These are phyloP conservation scores for Tillandsia leiboldiana DNA, from an alignment of 176 grass and related monocot species.

Conservation along the genomic window DNA sequence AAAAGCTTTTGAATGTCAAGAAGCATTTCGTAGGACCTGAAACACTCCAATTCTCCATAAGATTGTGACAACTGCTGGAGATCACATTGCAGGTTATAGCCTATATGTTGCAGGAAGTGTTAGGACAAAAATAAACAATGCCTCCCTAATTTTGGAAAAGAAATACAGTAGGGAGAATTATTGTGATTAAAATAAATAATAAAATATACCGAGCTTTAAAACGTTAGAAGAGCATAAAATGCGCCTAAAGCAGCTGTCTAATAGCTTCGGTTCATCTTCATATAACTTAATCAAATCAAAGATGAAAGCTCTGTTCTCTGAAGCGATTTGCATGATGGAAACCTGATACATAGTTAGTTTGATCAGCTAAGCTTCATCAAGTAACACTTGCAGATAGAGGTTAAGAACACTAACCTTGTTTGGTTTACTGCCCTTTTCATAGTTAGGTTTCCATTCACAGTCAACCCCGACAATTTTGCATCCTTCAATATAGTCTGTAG, in stretches of 20 bases:
- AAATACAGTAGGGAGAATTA: neutral
- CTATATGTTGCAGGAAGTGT: slow-evolving; percentile 29
- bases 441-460: slow-evolving; percentile 96
- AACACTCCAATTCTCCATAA: slow-evolving; percentile 80
- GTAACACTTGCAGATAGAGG: neutral
- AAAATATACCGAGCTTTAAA: slow-evolving; percentile 76
- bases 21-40: slow-evolving; percentile 83
- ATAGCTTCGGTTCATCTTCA: slow-evolving; percentile 50
- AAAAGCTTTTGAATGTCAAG: slow-evolving; percentile 97
- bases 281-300: slow-evolving; percentile 98
- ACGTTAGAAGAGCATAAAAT: slow-evolving; percentile 86
- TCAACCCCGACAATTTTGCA: slow-evolving; percentile 90
- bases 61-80: slow-evolving; percentile 72
- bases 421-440: slow-evolving; percentile 71
- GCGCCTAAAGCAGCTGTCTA: slow-evolving; percentile 70
- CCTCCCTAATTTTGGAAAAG: neutral
- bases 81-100: slow-evolving; percentile 89
- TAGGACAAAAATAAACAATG: neutral
- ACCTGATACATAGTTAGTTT: slow-evolving; percentile 43
- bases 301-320: slow-evolving; percentile 84
- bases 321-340: slow-evolving; percentile 92
- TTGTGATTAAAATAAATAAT: slow-evolving; percentile 11
- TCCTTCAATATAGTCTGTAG: slow-evolving; percentile 61
- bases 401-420: slow-evolving; percentile 47
- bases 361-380: slow-evolving; percentile 11